Evolutionary conservation across 768 basidiomycete genomes (phyloP).

Genomic region (Hygrophoropsis aurantiaca): DNA sequence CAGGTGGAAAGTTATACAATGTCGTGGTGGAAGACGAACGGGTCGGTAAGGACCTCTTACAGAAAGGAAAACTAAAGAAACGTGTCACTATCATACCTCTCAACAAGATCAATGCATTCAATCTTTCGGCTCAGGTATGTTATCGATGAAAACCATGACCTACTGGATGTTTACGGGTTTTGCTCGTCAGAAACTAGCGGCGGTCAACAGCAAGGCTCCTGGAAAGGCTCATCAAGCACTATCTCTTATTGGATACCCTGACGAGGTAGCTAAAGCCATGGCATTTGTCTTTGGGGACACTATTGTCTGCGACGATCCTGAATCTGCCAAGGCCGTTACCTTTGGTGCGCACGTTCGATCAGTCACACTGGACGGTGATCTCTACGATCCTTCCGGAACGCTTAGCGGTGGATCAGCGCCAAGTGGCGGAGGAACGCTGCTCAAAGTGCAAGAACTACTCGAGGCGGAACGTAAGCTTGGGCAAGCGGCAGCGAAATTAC

Average conservation of each 20-base stretch:
- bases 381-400: conserved; percentile 95
- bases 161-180: not conserved
- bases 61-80: conserved; percentile 76
- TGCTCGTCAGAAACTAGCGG: conserved; percentile 66
- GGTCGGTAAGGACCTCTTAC: conserved; percentile 81
- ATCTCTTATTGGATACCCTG: conserved; percentile 80
- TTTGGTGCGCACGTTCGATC: conserved; percentile 74
- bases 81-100: conserved; percentile 93
- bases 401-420: conserved; percentile 91
- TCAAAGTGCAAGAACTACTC: conserved; percentile 82
- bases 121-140: conserved; percentile 48
- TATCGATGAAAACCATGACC: not conserved
- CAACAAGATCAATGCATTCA: conserved; percentile 80
- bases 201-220: conserved; percentile 69
- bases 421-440: conserved; percentile 65
- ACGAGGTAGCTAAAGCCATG: conserved; percentile 86
- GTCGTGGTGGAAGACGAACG: conserved; percentile 92
- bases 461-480: conserved; percentile 61
- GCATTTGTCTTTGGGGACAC: conserved; percentile 92
- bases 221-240: conserved; percentile 85
- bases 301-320: conserved; percentile 86
- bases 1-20: conserved; percentile 87
- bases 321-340: conserved; percentile 84
- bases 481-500: conserved; percentile 47
- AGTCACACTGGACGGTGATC: conserved; percentile 92